Base-by-base conservation (phyloP, 2,329 filamentous ascomycete species). In the Talaromyces amestolkiae region DNA sequence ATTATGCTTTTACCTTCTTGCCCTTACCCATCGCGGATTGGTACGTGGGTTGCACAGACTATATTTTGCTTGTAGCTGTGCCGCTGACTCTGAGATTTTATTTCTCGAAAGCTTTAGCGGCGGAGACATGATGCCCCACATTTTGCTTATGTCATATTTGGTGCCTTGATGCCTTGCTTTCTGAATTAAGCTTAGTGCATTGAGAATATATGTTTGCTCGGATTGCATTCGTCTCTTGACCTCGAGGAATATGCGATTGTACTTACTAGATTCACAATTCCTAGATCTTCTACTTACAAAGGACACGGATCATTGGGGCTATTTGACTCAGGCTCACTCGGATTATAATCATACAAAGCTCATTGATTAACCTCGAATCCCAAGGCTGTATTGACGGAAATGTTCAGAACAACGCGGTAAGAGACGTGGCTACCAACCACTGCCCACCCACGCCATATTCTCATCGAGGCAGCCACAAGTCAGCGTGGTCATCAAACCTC, bases 21-120 rank as follows among this genome's bases (percentile, higher is more conserved):
- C 64, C 64, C 59, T 65, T 68, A 35, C 66, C 66, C 66, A 68
- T 68, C 61, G 56, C 19, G 60, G 64, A 58, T 63, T 56, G 49
- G 8, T 41, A 39, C 5, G 47, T 27, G 35, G 27, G 47, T 27
- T 37, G 35, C 35, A 43, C 35, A 33, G 58, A 60, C 4, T 27
- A 53, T 24, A 39, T 39, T 22, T 62, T 54, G 27, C n/a, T 22
- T 37, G 53, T 24, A 24, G 53, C 53, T 56, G 19, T 37, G 19
- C 31, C 27, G 33, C 31, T 22, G n/a, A 39, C n/a, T 56, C n/a
- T 54, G 60, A 43, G 58, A 61, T 53, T 54, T 62, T 62, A 10
- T 27, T 51, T 47, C 19, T 35, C 39, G 27, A 60, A 47, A 56
- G 53, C 53, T 56, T 56, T 39, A 17, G 4, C 11, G 33, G 31